A percentile compares a stretch with the other conserved stretches of the same genome.
Conservation (phyloP, 2,329 filamentous ascomycete species). For the Falciphora oryzae region DNA sequence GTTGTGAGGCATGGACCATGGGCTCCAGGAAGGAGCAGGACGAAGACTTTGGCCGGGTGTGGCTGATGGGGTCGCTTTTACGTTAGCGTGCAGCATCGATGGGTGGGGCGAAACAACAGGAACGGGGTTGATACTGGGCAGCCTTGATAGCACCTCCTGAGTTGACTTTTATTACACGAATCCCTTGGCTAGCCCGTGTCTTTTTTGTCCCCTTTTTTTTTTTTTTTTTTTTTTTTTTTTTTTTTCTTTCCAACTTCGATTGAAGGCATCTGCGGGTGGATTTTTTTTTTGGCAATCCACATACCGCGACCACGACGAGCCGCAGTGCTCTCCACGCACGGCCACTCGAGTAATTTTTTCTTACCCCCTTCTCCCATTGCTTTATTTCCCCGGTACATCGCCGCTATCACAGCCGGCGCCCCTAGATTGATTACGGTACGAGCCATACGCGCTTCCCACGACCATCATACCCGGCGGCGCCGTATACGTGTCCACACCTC, state of each 20-base stretch:
- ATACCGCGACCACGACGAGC: neutral
- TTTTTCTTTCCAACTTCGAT: neutral
- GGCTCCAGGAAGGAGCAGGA: neutral
- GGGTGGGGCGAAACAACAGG: neutral
- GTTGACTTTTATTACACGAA: constrained; percentile 7
- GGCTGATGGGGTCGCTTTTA: neutral
- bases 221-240: neutral
- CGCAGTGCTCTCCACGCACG: neutral
- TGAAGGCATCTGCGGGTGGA: neutral
- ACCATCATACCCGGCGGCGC: neutral
- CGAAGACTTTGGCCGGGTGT: neutral
- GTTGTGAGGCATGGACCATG: neutral
- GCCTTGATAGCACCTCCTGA: constrained; percentile 6
- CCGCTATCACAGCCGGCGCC: neutral
- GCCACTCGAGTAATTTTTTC: neutral
- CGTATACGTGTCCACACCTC: neutral
- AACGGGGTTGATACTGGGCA: neutral
- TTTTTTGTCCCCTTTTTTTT: neutral
- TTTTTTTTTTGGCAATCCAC: neutral
- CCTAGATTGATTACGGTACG: neutral
- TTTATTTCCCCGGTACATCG: neutral
- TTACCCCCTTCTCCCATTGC: neutral
- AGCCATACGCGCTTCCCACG: neutral
- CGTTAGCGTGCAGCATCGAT: neutral
- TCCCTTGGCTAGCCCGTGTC: neutral